Evolutionary conservation across 192 early-diverging fungal species (phyloP), one percentile per base, ranked within the genome.

Genomic region (Powellomyces hirtus): DNA sequence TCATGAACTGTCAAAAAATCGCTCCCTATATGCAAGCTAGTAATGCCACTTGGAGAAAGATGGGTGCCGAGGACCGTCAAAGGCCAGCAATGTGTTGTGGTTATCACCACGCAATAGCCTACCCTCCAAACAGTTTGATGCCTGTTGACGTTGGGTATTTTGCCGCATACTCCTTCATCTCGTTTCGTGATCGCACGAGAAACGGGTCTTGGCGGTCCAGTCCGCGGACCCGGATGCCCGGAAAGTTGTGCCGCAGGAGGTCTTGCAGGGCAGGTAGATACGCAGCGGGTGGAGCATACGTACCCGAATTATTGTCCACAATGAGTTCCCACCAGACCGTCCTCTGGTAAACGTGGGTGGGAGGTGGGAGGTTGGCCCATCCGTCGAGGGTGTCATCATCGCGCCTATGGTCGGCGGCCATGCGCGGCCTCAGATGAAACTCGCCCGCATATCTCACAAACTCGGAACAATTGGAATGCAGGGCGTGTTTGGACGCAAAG

Each of bases 401-500:
- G n/a, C n/a, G n/a, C 16, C n/a, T 49, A 18, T 14, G 46, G 2
- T 18, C n/a, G 46, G n/a, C 46, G 2, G 46, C n/a, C 24, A n/a
- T n/a, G 6, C n/a, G 0, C 7, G 65, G 65, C 10, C 65, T 30
- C 18, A 57, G 22, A 67, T 67, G 65, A 36, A 67, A 67, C 22
- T 67, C 65, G 36, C 65, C 65, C 52, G 65, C 65, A 33, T 42
- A 67, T 10, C 65, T 6, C 11, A 67, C 53, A 56, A 37, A 67
- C 38, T 67, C 65, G 0, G 65, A 67, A 36, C 65, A 67, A 38
- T 67, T 67, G 4, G 65, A 29, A 57, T 67, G 65, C 22, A 67
- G 20, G 8, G 65, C 65, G 27, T 67, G 65, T 0, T 67, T 67
- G 6, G 52, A 57, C 34, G 65, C 65, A 30, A 57, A 57, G 42